Evolutionary conservation across 305 asterid species (phyloP), one percentile per base, ranked within the genome.

Genomic region (Fraxinus baroniana): DNA sequence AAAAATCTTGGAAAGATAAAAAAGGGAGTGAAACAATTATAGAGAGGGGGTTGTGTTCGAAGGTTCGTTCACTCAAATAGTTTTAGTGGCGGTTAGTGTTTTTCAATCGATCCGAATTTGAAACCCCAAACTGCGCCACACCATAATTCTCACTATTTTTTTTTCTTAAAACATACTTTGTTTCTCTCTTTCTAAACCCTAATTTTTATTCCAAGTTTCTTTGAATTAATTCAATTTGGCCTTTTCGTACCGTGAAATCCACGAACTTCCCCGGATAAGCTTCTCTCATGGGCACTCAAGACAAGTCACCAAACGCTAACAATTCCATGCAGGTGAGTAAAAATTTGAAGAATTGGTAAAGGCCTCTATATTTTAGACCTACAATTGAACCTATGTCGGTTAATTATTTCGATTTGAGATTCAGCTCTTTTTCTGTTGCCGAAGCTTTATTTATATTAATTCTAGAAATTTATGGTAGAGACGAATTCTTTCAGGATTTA

Each of bases 261-360:
- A 62, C 74, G 39, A 30, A 84, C 84, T 86, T 85, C 70, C 10
- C 26, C 10, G 71, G 15, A 7, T 20, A 68, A 68, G 74, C 18
- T 68, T 83, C 84, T 77, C 84, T 83, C 77, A 91, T 94, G 98
- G 97, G 95, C 79, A 91, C 96, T 79, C 97, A 88, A 85, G 97
- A 93, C 80, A 92, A 92, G 87, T 87, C 91, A 46, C 92, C 91
- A 28, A 90, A 84, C 88, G 84, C 90, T 84, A 89, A 57, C 88
- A 89, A 88, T 86, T 82, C 91, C 90, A 90, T 92, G 92, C 98
- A 92, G 96, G 98, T 92, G 41, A 85, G 92, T 88, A 41, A 39
- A 26, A 68, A 68, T 28, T 68, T 30, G 74, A 68, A 68, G 18
- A 68, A 30, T 26, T 68, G 37, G 20, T 3, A 28, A 68, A 68